Evolutionary conservation across 2,329 filamentous ascomycete species (phyloP), one percentile per base, ranked within the genome.

Genomic region (Exophiala sp.): DNA sequence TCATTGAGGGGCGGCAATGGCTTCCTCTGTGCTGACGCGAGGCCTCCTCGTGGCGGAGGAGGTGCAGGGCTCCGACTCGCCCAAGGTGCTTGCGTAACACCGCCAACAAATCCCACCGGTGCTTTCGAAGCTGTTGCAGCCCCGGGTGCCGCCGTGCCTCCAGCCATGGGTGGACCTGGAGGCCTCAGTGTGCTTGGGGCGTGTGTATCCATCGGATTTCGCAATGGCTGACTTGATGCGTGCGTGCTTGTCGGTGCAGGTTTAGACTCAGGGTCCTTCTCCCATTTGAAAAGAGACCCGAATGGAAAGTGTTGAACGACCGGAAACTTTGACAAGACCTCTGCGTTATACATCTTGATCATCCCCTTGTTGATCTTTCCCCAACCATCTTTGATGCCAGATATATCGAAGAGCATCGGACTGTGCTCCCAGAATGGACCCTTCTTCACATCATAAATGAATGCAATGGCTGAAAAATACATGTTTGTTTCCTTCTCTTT

Each of bases 311-410:
- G 94, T 72, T 99, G 94, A n/a, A 99, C 90, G 2, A 99, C 94
- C 2, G 94, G 94, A 67, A 96, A 96, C 71, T 99, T 99, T 36
- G 88, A 89, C 11, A 99, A 78, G 2, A 99, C 94, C 74, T 99
- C 94, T 14, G 89, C 94, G 62, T 95, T 91, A 75, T 92, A 99
- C 94, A 99, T 99, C 73, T 97, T 99, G 65, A 99, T 84, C 94
- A 99, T 97, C 47, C 94, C 94, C 85, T 91, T 91, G 72, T 99
- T 97, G 66, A 99, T 96, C 76, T 99, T 99, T 34, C 88, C 94
- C 94, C 94, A 99, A n/a, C 94, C 89, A 52, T 87, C 86, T 62
- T 83, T 84, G 60, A 99, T 88, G 9, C 94, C 94, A 0, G 90
- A 95, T 39, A 99, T 90, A 69, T 99, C 91, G 68, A 87, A 99